Conservation (phyloP, 805 yeast species). For the Naumovozyma dairenensis region DNA sequence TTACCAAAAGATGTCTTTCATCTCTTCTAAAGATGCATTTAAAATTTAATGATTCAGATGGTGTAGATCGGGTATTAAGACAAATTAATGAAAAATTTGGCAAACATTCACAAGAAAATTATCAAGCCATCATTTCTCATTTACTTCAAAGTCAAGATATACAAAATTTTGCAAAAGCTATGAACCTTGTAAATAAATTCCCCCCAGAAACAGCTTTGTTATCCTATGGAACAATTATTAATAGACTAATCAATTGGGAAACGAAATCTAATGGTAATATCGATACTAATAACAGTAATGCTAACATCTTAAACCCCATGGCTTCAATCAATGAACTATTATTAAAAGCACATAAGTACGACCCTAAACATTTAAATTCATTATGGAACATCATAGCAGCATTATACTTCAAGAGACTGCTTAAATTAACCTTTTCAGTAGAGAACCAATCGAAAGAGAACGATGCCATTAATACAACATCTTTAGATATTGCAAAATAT, state of each 20-base stretch:
- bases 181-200: constrained; percentile 12
- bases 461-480: constrained; percentile 1
- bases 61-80: constrained; percentile 20
- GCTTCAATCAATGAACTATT: constrained; percentile 14
- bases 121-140: constrained; percentile 16
- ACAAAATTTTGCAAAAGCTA: constrained; percentile 16
- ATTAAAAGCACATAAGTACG: constrained; percentile 14
- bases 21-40: constrained; percentile 21
- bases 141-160: constrained; percentile 9
- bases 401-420: constrained; percentile 15
- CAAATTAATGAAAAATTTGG: constrained; percentile 16
- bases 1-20: constrained; percentile 17
- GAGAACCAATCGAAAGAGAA: background rate
- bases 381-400: constrained; percentile 22
- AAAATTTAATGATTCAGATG: constrained; percentile 20
- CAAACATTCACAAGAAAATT: constrained; percentile 14
- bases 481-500: constrained; percentile 17
- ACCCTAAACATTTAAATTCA: constrained; percentile 13
- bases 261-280: constrained; percentile 5
- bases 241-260: constrained; percentile 13
- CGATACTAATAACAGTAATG: constrained; percentile 3
- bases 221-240: constrained; percentile 15
- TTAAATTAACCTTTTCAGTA: too few species aligned
- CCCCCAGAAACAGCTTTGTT: constrained; percentile 10
- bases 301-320: too few species aligned